phyloP scores from a whole-genome alignment of 768 basidiomycete genomes.

The Rhizopogon rudus region DNA sequence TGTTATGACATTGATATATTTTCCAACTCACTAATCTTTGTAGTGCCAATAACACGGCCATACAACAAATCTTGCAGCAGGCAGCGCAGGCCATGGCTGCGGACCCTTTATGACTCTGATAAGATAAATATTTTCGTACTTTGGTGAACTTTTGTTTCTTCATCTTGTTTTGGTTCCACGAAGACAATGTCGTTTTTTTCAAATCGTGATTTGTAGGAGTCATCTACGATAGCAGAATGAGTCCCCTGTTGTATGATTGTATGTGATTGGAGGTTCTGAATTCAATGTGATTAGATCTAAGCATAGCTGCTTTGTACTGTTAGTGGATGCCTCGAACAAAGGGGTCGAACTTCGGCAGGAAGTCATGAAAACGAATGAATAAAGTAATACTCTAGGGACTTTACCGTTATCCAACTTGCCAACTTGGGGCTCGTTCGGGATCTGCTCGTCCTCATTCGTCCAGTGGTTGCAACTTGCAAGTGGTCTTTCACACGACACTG shows the following conservation, averaged over 20 bases:
- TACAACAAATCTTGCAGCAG: background rate
- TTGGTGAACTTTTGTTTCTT: background rate
- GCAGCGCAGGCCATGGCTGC: background rate
- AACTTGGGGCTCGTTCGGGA: too few species aligned
- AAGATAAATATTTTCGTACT: background rate
- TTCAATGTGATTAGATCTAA: background rate
- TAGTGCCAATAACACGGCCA: background rate
- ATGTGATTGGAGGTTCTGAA: background rate
- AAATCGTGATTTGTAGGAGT: background rate
- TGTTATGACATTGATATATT: background rate
- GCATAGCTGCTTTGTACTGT: too few species aligned
- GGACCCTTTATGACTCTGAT: background rate
- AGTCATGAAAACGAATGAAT: too few species aligned
- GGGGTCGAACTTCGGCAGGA: too few species aligned
- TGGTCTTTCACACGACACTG: too few species aligned
- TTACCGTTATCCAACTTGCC: too few species aligned
- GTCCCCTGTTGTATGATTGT: too few species aligned
- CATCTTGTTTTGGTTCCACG: too few species aligned
- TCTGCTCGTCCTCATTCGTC: too few species aligned
- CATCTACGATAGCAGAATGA: background rate
- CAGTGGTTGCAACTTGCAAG: too few species aligned
- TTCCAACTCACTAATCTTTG: background rate
- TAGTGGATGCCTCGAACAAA: too few species aligned
- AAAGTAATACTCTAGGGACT: too few species aligned
- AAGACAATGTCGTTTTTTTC: background rate